Percentiles rank a stretch among this genome's conserved stretches.
Conservation (phyloP, 2,329 filamentous ascomycete species). For the Blastomyces silverae region DNA sequence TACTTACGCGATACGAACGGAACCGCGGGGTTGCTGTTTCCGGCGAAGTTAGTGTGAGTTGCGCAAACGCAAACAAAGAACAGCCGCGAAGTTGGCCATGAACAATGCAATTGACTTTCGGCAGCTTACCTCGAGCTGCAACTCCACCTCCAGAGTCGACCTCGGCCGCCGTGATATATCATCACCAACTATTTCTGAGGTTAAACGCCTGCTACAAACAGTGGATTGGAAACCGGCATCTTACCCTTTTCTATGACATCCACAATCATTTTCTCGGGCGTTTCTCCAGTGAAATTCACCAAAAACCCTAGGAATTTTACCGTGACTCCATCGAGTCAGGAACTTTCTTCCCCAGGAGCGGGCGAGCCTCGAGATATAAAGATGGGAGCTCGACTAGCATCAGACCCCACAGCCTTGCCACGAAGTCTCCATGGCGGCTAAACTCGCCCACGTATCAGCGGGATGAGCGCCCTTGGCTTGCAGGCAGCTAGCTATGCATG, state of each 20-base stretch:
- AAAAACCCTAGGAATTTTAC: not conserved
- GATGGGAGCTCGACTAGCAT: not conserved
- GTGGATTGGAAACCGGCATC: not conserved
- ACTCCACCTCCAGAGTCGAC: not conserved
- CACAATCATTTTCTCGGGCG: not conserved
- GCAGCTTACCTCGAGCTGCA: not conserved
- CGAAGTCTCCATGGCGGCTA: not conserved
- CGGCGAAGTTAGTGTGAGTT: not conserved
- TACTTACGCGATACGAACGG: slow-evolving; percentile 3
- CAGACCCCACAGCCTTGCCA: not conserved
- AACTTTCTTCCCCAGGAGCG: not conserved
- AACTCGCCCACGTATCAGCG: not conserved
- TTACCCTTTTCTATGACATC: slow-evolving; percentile 4
- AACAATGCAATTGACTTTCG: slow-evolving; percentile 1
- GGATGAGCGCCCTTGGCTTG: not conserved
- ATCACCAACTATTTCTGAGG: not conserved
- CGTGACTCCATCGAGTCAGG: not conserved
- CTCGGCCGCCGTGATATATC: not conserved
- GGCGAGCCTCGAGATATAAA: not conserved
- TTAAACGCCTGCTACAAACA: not conserved
- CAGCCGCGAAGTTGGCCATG: not conserved
- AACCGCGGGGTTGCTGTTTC: not conserved
- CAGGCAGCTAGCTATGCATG: not conserved
- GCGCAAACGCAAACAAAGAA: not conserved
- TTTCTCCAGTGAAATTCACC: not conserved